These are phyloP conservation scores for Fusarium pseudonygamai DNA, from an alignment of 2,329 filamentous ascomycete genomes.

Conservation along the genomic window DNA sequence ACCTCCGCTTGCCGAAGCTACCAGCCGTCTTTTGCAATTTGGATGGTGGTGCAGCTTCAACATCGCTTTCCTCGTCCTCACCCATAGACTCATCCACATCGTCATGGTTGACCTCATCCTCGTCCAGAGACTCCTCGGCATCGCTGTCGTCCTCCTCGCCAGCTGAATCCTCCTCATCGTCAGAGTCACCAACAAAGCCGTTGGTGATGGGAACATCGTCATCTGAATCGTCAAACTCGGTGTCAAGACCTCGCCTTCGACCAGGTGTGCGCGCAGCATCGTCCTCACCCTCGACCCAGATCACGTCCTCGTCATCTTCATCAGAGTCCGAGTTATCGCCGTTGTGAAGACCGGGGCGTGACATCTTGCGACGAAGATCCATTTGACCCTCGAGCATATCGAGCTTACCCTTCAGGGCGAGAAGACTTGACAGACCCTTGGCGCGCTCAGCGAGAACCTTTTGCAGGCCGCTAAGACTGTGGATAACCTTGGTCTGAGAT, in stretches of 20 bases:
- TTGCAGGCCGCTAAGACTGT: slow-evolving; percentile 80
- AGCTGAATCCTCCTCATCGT: slow-evolving; percentile 64
- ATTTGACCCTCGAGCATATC: slow-evolving; percentile 95
- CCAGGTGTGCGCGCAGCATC: slow-evolving; percentile 66
- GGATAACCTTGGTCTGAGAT: slow-evolving; percentile 83
- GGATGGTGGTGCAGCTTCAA: slow-evolving; percentile 56
- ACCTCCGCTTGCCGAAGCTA: slow-evolving; percentile 37
- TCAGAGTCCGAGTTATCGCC: slow-evolving; percentile 61
- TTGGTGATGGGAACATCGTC: slow-evolving; percentile 66
- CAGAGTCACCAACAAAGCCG: slow-evolving; percentile 66
- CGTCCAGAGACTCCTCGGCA: slow-evolving; percentile 61
- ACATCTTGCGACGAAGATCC: slow-evolving; percentile 77
- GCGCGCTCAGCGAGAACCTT: slow-evolving; percentile 89
- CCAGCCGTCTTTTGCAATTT: slow-evolving; percentile 50
- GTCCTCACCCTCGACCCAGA: slow-evolving; percentile 89
- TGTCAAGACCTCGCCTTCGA: slow-evolving; percentile 48
- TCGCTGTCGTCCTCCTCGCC: slow-evolving; percentile 54
- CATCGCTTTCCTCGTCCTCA: slow-evolving; percentile 65
- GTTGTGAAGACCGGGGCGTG: slow-evolving; percentile 56
- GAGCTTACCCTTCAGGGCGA: slow-evolving; percentile 92
- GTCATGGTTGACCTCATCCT: slow-evolving; percentile 68
- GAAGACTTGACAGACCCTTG: slow-evolving; percentile 80
- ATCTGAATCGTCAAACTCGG: slow-evolving; percentile 56
- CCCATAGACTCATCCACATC: slow-evolving; percentile 64
- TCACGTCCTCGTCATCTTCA: slow-evolving; percentile 73